Evolutionary conservation across 2,329 filamentous ascomycete species (phyloP).

Genomic region (Alternaria novae-zelandiae): DNA sequence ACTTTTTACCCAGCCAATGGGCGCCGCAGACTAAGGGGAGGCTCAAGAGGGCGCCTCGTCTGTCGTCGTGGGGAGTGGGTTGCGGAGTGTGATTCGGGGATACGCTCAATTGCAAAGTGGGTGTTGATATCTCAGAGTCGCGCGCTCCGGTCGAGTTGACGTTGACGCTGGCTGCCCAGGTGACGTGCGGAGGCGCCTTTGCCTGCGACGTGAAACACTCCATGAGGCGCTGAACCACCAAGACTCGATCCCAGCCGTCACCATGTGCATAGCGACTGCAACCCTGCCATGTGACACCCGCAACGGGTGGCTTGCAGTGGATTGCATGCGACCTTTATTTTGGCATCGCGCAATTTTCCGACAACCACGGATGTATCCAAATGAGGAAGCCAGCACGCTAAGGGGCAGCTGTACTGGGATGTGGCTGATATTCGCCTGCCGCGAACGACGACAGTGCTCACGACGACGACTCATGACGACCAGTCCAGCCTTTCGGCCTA

Average conservation of each 20-base stretch:
- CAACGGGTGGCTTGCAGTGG: constrained; percentile 23
- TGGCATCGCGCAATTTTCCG: constrained; percentile 13
- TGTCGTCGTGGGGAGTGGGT: not conserved
- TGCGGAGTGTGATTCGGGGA: constrained; percentile 3
- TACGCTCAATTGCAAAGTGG: not conserved
- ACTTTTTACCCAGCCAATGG: constrained; percentile 17
- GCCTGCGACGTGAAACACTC: constrained; percentile 8
- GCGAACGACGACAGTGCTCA: constrained; percentile 13
- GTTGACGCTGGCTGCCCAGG: not conserved
- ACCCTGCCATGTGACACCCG: constrained; percentile 4
- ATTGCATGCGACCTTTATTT: not conserved
- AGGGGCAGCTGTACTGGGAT: not conserved
- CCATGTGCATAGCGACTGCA: constrained; percentile 3
- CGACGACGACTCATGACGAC: constrained; percentile 5
- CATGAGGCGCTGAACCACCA: not conserved
- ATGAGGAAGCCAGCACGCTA: constrained; percentile 1
- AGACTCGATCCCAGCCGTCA: not conserved
- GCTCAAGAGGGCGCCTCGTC: not conserved
- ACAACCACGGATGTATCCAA: not conserved
- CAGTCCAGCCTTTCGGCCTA: constrained; percentile 4
- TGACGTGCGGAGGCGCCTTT: not conserved
- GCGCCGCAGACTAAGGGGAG: not conserved
- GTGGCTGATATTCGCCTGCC: constrained; percentile 1
- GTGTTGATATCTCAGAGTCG: not conserved
- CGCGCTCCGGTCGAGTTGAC: not conserved